Conservation (phyloP, 176 grass and related monocot genomes). For the Oryza glumipatula region DNA sequence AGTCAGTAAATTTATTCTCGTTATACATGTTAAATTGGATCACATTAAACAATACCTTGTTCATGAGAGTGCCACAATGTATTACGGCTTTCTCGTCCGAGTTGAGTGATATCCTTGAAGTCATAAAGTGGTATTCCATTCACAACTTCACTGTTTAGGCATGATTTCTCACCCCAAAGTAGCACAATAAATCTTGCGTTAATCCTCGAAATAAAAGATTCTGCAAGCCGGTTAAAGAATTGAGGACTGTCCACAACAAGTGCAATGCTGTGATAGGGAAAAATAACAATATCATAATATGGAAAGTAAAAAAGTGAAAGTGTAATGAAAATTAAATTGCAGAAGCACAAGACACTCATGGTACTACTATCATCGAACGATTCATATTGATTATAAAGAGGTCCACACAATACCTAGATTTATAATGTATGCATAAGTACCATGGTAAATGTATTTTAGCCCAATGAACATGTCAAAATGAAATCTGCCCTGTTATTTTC, state of each 20-base stretch:
- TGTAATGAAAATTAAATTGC: slow-evolving; percentile 3
- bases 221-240: slow-evolving; percentile 89
- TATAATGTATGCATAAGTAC: slow-evolving; percentile 9
- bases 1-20: neutral
- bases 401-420: neutral
- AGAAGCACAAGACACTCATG: slow-evolving; percentile 4
- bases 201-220: slow-evolving; percentile 74
- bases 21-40: slow-evolving; percentile 27
- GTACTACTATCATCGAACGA: neutral
- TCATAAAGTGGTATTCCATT: slow-evolving; percentile 75
- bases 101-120: slow-evolving; percentile 73
- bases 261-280: slow-evolving; percentile 65
- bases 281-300: slow-evolving; percentile 47
- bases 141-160: slow-evolving; percentile 56
- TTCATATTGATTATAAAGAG: neutral
- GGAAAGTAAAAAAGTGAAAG: slow-evolving; percentile 37
- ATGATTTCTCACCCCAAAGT: slow-evolving; percentile 88
- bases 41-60: slow-evolving; percentile 65
- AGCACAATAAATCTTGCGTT: slow-evolving; percentile 79
- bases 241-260: slow-evolving; percentile 90
- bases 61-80: slow-evolving; percentile 43
- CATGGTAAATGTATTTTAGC: neutral
- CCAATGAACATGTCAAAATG: slow-evolving; percentile 8
- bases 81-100: slow-evolving; percentile 60
- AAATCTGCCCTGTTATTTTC: slow-evolving; percentile 17